A percentile compares a stretch with the other conserved stretches of the same genome.
These are phyloP conservation scores for Botryotinia globosa DNA, from an alignment of 2,329 filamentous ascomycete genomes.

Conservation along the genomic window DNA sequence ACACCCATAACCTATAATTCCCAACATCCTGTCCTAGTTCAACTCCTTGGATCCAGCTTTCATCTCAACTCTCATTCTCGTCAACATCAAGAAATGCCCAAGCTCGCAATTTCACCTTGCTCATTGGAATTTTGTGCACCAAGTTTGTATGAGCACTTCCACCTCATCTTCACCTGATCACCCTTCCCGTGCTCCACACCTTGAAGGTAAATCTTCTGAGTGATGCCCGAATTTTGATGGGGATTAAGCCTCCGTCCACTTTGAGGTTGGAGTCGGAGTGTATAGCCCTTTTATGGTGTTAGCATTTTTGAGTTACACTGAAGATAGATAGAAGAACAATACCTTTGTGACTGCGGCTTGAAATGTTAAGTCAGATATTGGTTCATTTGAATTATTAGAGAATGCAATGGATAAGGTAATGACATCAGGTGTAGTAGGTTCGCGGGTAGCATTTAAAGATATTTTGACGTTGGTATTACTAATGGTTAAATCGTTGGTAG, in stretches of 20 bases:
- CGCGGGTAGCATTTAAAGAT: slow-evolving; percentile 68
- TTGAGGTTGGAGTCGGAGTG: slow-evolving; percentile 80
- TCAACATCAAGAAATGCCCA: slow-evolving; percentile 66
- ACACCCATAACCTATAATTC: slow-evolving; percentile 1
- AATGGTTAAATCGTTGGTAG: slow-evolving; percentile 59
- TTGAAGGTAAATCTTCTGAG: slow-evolving; percentile 75
- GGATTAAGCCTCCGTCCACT: slow-evolving; percentile 74
- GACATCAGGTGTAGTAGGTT: slow-evolving; percentile 39
- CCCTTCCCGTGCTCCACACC: slow-evolving; percentile 70
- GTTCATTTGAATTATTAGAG: slow-evolving; percentile 72
- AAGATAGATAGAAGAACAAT: slow-evolving; percentile 30
- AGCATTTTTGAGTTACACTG: slow-evolving; percentile 17
- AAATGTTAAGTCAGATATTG: slow-evolving; percentile 79
- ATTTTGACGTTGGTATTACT: slow-evolving; percentile 69
- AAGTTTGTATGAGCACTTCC: slow-evolving; percentile 78
- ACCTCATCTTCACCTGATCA: slow-evolving; percentile 80
- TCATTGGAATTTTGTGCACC: slow-evolving; percentile 67
- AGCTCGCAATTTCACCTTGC: slow-evolving; percentile 78
- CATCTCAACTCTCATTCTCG: background rate
- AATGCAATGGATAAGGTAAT: slow-evolving; percentile 76
- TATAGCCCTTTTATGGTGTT: slow-evolving; percentile 60
- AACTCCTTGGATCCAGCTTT: background rate
- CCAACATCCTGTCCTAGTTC: background rate
- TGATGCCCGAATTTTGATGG: slow-evolving; percentile 68
- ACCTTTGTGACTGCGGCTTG: slow-evolving; percentile 94